These are phyloP conservation scores for Asclepias syriaca DNA, from an alignment of 257 asterid genomes.

Conservation along the genomic window DNA sequence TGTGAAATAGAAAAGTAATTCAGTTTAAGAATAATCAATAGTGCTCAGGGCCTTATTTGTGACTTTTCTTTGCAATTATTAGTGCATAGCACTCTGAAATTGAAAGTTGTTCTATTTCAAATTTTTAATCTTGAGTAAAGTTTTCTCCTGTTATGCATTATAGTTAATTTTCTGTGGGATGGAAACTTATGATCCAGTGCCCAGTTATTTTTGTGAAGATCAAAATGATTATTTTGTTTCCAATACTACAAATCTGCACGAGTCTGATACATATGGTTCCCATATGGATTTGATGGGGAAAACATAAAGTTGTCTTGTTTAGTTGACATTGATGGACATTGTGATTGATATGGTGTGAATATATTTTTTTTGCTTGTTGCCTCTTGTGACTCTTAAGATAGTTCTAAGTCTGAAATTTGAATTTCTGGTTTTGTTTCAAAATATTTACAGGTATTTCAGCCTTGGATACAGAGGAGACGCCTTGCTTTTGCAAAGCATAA, in stretches of 20 bases:
- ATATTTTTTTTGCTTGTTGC: neutral
- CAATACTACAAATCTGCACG: neutral
- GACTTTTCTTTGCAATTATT: neutral
- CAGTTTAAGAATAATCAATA: neutral
- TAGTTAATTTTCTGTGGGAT: neutral
- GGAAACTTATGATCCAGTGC: neutral
- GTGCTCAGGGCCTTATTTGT: neutral
- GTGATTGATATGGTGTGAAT: neutral
- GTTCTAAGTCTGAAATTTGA: neutral
- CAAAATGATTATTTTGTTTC: neutral
- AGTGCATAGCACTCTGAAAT: neutral
- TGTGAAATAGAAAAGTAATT: neutral
- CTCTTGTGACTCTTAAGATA: neutral
- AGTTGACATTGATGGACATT: neutral
- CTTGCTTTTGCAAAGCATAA: constrained; percentile 67
- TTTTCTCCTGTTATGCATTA: neutral
- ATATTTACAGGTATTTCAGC: constrained; percentile 62
- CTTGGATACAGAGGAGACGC: constrained; percentile 75
- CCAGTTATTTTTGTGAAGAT: neutral
- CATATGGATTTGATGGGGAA: neutral
- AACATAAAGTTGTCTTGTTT: neutral
- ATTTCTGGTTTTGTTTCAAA: neutral
- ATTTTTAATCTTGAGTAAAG: neutral
- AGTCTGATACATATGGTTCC: neutral
- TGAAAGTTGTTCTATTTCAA: neutral